Base-by-base conservation (phyloP, 2,329 filamentous ascomycete species). In the Fusarium sp. region DNA sequence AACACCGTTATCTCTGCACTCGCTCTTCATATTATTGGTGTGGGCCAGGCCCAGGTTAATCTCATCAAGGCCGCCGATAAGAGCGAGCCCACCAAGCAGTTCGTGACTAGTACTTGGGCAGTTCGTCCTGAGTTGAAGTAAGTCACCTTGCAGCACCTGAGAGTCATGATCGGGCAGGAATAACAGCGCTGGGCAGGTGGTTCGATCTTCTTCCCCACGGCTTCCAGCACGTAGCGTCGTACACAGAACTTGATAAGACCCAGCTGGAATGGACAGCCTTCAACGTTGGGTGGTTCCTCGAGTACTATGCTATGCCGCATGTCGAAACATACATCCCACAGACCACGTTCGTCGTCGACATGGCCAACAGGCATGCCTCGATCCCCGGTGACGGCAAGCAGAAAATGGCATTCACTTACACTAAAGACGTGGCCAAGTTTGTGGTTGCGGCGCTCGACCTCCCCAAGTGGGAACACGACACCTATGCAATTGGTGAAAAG, bases 291-390 rank as follows among this genome's bases (percentile, higher is more conserved):
- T 64, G 37, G 27, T 45, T 64, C 20, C 22, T 58, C n/a, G 62
- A 64, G 27, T 64, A 64, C 10, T 64, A 33, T 17, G 62, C 35
- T 4, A 58, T 64, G 37, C 62, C 62, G 4, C 10, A 58, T 8
- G 62, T 64, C 50, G 56, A 64, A 30, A 58, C 62, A 7, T 47
- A 64, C 6, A 64, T 64, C 20, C 62, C 38, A 8, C 37, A 45
- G n/a, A 37, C 37, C 11, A 64, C 62, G 3, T 64, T 58, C n/a
- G 50, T 64, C 5, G 37, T 58, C 50, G 37, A 64, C 20, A 47
- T 58, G 50, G 37, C 50, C 10, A 58, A 58, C 17, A 58, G 32
- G 14, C 11, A 20, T 15, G 62, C 62, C 12, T 20, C 50, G 1
- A 58, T 64, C 27, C 62, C 62, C 3, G 62, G 62, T 8, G 52